These are phyloP conservation scores for Margaritispora aquatica DNA, from an alignment of 495 filamentous ascomycete genomes.

Conservation along the genomic window DNA sequence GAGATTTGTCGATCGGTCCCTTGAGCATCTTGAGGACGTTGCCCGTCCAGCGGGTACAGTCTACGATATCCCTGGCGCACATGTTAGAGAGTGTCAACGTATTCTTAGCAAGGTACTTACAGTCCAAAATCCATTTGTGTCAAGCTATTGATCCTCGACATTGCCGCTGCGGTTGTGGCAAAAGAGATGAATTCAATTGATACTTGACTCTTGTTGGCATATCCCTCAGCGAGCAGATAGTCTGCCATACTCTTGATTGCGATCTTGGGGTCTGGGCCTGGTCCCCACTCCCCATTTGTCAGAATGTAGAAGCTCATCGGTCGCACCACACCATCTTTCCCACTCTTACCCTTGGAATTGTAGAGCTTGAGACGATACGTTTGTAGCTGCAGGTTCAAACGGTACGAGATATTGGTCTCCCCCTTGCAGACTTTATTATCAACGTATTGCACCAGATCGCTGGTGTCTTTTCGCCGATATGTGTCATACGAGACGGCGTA, in stretches of 20 bases:
- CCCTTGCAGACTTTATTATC: slow-evolving; percentile 10
- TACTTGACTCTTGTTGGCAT: background rate
- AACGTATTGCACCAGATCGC: slow-evolving; percentile 10
- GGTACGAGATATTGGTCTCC: slow-evolving; percentile 7
- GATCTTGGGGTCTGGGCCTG: background rate
- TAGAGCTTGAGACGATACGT: slow-evolving; percentile 2
- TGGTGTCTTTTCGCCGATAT: slow-evolving; percentile 12
- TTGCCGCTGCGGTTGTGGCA: slow-evolving; percentile 2
- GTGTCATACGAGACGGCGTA: slow-evolving; percentile 16
- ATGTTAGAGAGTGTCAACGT: background rate
- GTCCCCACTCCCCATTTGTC: slow-evolving; percentile 15
- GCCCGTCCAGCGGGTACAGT: background rate
- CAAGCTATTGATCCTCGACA: slow-evolving; percentile 10
- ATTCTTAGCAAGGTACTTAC: background rate
- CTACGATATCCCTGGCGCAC: background rate
- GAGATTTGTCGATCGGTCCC: background rate
- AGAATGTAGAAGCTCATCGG: slow-evolving; percentile 18
- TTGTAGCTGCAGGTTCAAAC: slow-evolving; percentile 13
- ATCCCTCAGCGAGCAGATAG: background rate
- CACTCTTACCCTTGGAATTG: background rate
- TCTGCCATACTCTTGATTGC: background rate
- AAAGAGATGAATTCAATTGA: slow-evolving; percentile 17
- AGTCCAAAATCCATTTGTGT: slow-evolving; percentile 6
- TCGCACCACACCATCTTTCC: slow-evolving; percentile 3
- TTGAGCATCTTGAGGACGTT: slow-evolving; percentile 3